phyloP scores from a whole-genome alignment of 2,329 filamentous ascomycete genomes.

The Penicillium sp. region DNA sequence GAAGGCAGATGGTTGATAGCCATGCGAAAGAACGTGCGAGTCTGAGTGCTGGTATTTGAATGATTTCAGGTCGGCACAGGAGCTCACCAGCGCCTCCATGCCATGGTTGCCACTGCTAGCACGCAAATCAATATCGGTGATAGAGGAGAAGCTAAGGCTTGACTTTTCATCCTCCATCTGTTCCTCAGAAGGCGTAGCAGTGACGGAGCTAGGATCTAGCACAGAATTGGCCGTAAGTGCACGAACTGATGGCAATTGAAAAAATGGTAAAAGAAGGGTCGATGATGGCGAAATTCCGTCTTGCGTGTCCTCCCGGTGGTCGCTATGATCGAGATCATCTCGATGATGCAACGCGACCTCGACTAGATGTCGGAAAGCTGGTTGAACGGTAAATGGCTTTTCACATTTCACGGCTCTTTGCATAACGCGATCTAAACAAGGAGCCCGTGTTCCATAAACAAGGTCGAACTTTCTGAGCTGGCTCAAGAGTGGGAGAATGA shows the following conservation, averaged over 20 bases:
- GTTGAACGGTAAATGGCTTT: conserved; percentile 16
- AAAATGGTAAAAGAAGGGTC: conserved; percentile 26
- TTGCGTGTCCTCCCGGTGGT: conserved; percentile 6
- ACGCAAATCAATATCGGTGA: conserved; percentile 28
- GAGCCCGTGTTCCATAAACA: conserved; percentile 19
- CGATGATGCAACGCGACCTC: conserved; percentile 24
- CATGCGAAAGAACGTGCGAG: conserved; percentile 25
- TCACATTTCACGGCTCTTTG: conserved; percentile 21
- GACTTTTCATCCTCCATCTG: not conserved
- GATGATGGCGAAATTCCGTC: conserved; percentile 8
- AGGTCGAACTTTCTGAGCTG: conserved; percentile 25
- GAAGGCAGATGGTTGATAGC: conserved; percentile 30
- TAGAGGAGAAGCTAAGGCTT: conserved; percentile 12
- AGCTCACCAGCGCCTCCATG: conserved; percentile 24
- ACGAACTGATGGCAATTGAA: conserved; percentile 27
- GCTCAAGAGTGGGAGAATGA: conserved; percentile 26
- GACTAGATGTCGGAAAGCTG: conserved; percentile 20
- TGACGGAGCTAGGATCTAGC: conserved; percentile 19
- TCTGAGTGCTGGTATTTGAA: conserved; percentile 37
- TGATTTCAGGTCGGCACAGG: conserved; percentile 25
- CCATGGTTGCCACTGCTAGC: conserved; percentile 29
- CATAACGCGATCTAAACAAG: conserved; percentile 25
- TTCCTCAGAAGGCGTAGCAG: not conserved
- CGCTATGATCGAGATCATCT: conserved; percentile 17
- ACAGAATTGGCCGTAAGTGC: conserved; percentile 26